Percentiles rank a stretch among this genome's conserved stretches.
phyloP scores from a whole-genome alignment of 495 filamentous ascomycete species.

The Clohesyomyces aquaticus region DNA sequence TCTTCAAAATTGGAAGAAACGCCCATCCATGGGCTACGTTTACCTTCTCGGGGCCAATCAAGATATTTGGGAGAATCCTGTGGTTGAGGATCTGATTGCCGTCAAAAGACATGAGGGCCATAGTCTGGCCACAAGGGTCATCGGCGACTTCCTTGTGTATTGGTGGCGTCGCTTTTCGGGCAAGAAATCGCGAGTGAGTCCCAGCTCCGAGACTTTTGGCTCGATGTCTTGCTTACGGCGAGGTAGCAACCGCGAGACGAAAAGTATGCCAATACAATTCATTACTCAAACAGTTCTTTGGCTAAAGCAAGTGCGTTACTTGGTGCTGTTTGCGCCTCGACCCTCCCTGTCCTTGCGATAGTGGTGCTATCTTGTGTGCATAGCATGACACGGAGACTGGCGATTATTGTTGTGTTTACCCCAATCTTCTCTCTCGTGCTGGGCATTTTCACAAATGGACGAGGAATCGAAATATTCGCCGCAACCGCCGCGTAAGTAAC shows the following conservation, averaged over 20 bases:
- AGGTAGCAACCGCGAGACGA: background rate
- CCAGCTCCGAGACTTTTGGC: background rate
- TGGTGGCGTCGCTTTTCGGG: background rate
- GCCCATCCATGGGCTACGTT: background rate
- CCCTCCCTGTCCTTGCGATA: background rate
- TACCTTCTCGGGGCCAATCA: conserved; percentile 2
- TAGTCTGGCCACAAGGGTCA: background rate
- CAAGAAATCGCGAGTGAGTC: background rate
- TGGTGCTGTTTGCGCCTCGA: background rate
- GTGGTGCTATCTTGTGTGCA: background rate
- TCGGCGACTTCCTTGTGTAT: background rate
- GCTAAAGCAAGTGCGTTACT: background rate
- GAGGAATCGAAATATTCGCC: background rate
- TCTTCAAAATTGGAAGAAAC: conserved; percentile 3
- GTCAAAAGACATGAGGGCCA: background rate
- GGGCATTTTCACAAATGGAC: background rate
- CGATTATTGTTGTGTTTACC: conserved; percentile 3
- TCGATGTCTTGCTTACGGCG: background rate
- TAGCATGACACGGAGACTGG: background rate
- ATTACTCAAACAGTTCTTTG: background rate
- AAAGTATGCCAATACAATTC: conserved; percentile 1
- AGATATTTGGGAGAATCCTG: background rate
- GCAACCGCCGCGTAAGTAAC: conserved; percentile 1
- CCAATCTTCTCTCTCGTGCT: background rate
- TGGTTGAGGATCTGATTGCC: background rate